A percentile compares a stretch with the other conserved stretches of the same genome.
phyloP scores from a whole-genome alignment of 2,329 filamentous ascomycete species.

The Aureobasidium melanogenum region DNA sequence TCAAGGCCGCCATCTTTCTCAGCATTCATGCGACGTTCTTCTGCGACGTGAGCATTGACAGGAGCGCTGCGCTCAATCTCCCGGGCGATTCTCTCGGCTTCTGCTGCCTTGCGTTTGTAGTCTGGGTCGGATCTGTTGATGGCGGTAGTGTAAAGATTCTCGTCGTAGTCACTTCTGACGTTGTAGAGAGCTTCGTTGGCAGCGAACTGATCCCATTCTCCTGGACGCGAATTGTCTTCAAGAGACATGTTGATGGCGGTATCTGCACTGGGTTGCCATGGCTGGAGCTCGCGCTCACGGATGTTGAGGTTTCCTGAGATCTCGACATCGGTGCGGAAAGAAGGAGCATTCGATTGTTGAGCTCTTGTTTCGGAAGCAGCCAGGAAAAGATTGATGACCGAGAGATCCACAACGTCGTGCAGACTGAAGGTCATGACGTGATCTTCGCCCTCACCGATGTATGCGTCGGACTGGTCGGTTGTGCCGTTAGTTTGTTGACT shows the following conservation, averaged over 20 bases:
- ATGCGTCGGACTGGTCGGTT: slow-evolving; percentile 31
- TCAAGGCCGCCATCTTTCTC: slow-evolving; percentile 60
- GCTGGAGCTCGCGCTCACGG: slow-evolving; percentile 68
- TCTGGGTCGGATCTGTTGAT: slow-evolving; percentile 79
- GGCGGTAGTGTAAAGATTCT: slow-evolving; percentile 85
- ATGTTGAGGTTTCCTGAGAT: slow-evolving; percentile 61
- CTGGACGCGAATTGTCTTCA: slow-evolving; percentile 41
- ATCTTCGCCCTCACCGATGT: slow-evolving; percentile 39
- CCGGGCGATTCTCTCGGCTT: slow-evolving; percentile 73
- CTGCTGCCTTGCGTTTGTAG: slow-evolving; percentile 68
- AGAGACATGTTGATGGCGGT: slow-evolving; percentile 56
- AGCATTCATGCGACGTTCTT: slow-evolving; percentile 66
- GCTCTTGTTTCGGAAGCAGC: slow-evolving; percentile 42
- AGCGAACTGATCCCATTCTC: slow-evolving; percentile 86
- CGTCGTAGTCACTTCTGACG: slow-evolving; percentile 81
- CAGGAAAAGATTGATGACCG: slow-evolving; percentile 44
- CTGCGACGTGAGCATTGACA: slow-evolving; percentile 73
- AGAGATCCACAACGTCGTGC: slow-evolving; percentile 51
- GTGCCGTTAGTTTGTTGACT: slow-evolving; percentile 38
- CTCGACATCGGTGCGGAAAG: slow-evolving; percentile 79
- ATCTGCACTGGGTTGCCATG: slow-evolving; percentile 65
- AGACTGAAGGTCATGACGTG: slow-evolving; percentile 52
- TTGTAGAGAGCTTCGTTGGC: slow-evolving; percentile 83
- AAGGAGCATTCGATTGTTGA: slow-evolving; percentile 53
- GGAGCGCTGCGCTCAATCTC: slow-evolving; percentile 76